Base-by-base conservation (phyloP, 1,139 yeast species). In the Nakaseomyces kungkrabaensis region DNA sequence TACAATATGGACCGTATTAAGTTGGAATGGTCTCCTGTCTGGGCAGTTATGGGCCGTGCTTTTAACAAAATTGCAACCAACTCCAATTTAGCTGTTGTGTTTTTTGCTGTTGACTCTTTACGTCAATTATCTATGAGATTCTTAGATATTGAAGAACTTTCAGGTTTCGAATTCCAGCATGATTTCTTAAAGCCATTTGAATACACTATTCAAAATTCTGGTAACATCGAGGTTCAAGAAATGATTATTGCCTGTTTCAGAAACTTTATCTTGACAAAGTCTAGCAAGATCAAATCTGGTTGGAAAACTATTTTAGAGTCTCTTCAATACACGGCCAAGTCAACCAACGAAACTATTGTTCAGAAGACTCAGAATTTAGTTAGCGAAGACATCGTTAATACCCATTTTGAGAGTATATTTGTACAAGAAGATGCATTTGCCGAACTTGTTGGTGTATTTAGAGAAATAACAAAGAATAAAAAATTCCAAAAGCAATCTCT, bases 1-100 rank as follows among this genome's bases (percentile, higher is more conserved):
- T 94, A 94, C 71, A 94, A 94, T 66, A 92, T 94, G 97, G 82
- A 81, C 51, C 85, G 98, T 73, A 89, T 94, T 60, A 81, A 96
- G 65, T 82, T 94, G 56, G 97, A 94, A 69, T 94, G 98, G 97
- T 81, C 96, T 7, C 95, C 88, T 52, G 73, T 94, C 52, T 94
- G 99, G 99, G 78, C 85, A 6, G 84, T 87, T 10, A 85, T 94
- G 85, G 96, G 96, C 10, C 86, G 79, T 55, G 87, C 89, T 43
- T 92, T 94, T 70, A 87, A 88, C 57, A 77, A 74, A 45, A 92
- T 89, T 55, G 95, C 96, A 2, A 83, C 95, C 54, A 87, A 86
- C 61, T 54, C 66, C 5, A 92, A 90, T 61, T 72, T 77, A 48
- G 81, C 82, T 2, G 85, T 92, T 56, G 92, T 86, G 4, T 82